Evolutionary conservation across 2,329 filamentous ascomycete genomes (phyloP).

Genomic region (Exophiala oligosperma): DNA sequence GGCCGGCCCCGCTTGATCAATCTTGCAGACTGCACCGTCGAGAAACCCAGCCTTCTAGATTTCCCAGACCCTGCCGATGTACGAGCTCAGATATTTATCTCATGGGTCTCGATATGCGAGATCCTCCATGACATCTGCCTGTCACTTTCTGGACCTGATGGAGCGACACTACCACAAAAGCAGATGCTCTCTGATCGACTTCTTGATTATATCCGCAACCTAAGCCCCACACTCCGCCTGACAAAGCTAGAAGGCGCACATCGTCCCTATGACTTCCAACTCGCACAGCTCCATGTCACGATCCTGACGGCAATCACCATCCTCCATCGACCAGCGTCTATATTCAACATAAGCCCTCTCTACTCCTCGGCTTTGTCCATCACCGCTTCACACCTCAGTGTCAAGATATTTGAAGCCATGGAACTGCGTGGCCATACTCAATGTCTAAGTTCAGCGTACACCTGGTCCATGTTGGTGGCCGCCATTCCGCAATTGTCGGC

Average conservation of each 20-base stretch:
- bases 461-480: slow-evolving; percentile 14
- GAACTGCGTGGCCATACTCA: slow-evolving; percentile 17
- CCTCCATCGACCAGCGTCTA: slow-evolving; percentile 14
- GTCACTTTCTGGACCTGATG: slow-evolving; percentile 6
- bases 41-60: slow-evolving; percentile 13
- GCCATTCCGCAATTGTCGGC: slow-evolving; percentile 19
- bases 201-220: slow-evolving; percentile 4
- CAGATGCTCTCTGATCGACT: slow-evolving; percentile 9
- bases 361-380: slow-evolving; percentile 10
- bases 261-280: slow-evolving; percentile 13
- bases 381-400: slow-evolving; percentile 15
- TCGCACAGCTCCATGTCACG: slow-evolving; percentile 17
- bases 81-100: slow-evolving; percentile 18
- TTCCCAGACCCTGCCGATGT: slow-evolving; percentile 12
- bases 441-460: slow-evolving; percentile 11
- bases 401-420: slow-evolving; percentile 19
- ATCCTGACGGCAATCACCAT: slow-evolving; percentile 17
- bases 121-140: slow-evolving; percentile 17
- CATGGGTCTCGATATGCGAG: slow-evolving; percentile 13
- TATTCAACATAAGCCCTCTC: slow-evolving; percentile 8
- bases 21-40: slow-evolving; percentile 10
- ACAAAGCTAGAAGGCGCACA: slow-evolving; percentile 2
- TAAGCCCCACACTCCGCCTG: slow-evolving; percentile 9
- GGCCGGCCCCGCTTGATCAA: slow-evolving; percentile 17
- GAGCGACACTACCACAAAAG: slow-evolving; percentile 5